phyloP scores from a whole-genome alignment of 2,329 filamentous ascomycete genomes.

The Verticillium nonalfalfae region DNA sequence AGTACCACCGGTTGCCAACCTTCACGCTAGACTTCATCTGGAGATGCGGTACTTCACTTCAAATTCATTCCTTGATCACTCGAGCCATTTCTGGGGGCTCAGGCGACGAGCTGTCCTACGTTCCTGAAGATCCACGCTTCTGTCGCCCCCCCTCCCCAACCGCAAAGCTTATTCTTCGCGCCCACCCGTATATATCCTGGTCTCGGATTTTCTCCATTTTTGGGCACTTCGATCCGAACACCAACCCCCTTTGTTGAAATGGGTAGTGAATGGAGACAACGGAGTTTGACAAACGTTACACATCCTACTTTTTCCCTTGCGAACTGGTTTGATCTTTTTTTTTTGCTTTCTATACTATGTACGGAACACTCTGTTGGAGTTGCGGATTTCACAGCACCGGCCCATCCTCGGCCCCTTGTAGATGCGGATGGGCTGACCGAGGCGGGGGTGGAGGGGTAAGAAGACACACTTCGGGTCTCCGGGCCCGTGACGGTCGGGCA shows the following conservation, averaged over 20 bases:
- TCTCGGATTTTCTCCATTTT: conserved; percentile 1
- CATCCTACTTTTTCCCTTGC: background rate
- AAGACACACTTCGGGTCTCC: background rate
- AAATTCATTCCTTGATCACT: conserved; percentile 6
- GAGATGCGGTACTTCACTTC: conserved; percentile 9
- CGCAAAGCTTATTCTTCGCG: conserved; percentile 1
- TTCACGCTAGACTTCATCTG: background rate
- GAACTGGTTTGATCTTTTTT: background rate
- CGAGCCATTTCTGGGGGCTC: conserved; percentile 9
- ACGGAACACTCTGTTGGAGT: background rate
- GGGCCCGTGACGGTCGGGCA: background rate
- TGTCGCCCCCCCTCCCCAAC: background rate
- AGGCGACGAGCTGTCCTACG: background rate
- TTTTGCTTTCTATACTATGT: background rate
- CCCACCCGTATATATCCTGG: conserved; percentile 2
- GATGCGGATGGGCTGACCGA: background rate
- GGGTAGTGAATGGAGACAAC: background rate
- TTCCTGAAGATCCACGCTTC: background rate
- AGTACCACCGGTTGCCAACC: too few relatives aligned
- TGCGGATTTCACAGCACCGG: background rate
- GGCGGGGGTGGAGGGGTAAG: background rate
- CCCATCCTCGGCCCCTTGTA: background rate
- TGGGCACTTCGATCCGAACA: background rate
- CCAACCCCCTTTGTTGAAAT: background rate
- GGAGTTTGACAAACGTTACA: background rate